phyloP scores from a whole-genome alignment of 306 rosid genomes.

The Castanospermum australe region DNA sequence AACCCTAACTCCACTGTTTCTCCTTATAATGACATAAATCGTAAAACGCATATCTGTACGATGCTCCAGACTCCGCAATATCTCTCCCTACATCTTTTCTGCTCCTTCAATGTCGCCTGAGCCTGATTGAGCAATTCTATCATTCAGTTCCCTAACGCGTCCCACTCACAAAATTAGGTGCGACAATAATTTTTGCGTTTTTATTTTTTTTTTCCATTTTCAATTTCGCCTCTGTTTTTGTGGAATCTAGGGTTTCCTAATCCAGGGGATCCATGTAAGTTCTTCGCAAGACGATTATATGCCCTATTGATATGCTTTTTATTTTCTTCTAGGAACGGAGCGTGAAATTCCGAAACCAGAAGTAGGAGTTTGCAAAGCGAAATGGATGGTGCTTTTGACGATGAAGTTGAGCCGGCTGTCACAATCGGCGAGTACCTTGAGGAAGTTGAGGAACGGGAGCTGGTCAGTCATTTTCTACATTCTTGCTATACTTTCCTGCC shows the following conservation, averaged over 20 bases:
- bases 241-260: conserved; percentile 56
- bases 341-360: conserved; percentile 10
- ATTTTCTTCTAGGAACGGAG: conserved; percentile 21
- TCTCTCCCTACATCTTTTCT: background rate
- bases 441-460: conserved; percentile 85
- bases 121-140: background rate
- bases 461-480: conserved; percentile 47
- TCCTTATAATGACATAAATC: background rate
- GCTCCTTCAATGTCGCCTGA: background rate
- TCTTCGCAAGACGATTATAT: background rate
- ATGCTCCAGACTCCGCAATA: background rate
- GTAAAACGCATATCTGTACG: background rate
- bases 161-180: conserved; percentile 18
- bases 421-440: conserved; percentile 80
- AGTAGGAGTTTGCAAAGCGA: background rate
- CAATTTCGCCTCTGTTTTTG: background rate
- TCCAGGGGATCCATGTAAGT: background rate
- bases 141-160: background rate
- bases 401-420: conserved; percentile 67
- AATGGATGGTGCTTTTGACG: conserved; percentile 69
- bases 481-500: background rate
- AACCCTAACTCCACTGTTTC: background rate
- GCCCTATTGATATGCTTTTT: background rate
- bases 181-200: background rate
- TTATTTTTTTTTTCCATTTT: background rate